A percentile compares a stretch with the other conserved stretches of the same genome.
Conservation (phyloP, 305 asterid species). For the Fraxinus nigra region DNA sequence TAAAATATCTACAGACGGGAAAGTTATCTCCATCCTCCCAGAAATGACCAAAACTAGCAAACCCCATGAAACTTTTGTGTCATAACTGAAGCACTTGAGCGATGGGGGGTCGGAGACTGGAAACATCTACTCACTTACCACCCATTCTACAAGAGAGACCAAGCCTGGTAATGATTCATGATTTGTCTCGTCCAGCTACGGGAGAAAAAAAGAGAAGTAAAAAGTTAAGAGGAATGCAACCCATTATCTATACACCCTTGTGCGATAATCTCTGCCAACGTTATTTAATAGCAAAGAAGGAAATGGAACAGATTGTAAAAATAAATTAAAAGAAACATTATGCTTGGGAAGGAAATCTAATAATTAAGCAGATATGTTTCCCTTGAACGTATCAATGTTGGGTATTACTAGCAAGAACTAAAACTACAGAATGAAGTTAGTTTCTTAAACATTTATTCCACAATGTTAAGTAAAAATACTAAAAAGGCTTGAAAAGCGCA, state of each 20-base stretch:
- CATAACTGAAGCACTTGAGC: slow-evolving; percentile 3
- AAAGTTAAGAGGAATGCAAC: not conserved
- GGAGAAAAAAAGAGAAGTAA: slow-evolving; percentile 9
- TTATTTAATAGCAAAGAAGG: not conserved
- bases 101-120: slow-evolving; percentile 26
- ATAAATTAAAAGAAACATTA: not conserved
- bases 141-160: slow-evolving; percentile 30
- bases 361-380: not conserved
- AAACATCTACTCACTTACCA: slow-evolving; percentile 29
- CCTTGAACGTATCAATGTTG: not conserved
- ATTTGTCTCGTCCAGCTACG: slow-evolving; percentile 12
- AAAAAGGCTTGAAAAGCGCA: slow-evolving; percentile 21
- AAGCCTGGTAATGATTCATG: slow-evolving; percentile 18
- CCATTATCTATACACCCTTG: not conserved
- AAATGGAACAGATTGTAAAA: not conserved
- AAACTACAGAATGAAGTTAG: not conserved
- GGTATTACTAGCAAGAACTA: not conserved
- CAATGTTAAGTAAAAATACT: slow-evolving; percentile 22
- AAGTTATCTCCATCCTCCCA: slow-evolving; percentile 29
- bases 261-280: not conserved
- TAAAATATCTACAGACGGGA: slow-evolving; percentile 47
- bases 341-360: not conserved
- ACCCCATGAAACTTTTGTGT: not conserved
- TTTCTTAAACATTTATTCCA: not conserved
- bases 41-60: not conserved